Base-by-base conservation (phyloP, 2,329 filamentous ascomycete species). In the Nannizzia gypsea region DNA sequence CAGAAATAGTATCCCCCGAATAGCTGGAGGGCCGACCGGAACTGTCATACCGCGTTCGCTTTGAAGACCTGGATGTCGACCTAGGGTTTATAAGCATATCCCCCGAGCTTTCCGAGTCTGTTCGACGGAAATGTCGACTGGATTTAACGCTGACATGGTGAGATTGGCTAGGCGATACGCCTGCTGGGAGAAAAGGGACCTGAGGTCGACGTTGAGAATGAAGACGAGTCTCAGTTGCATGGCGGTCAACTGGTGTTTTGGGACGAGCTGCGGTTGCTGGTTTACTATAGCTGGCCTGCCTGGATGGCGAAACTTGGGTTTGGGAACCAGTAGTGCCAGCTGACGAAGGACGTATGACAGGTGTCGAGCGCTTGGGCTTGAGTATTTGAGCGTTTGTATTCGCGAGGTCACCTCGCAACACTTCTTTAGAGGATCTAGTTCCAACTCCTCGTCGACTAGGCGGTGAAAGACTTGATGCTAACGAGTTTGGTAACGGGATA, bases 121-220 rank as follows among this genome's bases (percentile, higher is more conserved):
- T 85, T 50, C 92, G 88, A 52, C 90, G 84, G 69, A 91, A 85
- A 40, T 83, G 78, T 36, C 89, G 85, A 28, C 84, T 79, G 54
- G 76, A 79, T 74, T 90, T 95, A 46, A 88, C 79, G 56, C 82
- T 82, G 63, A 87, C 79, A 74, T 96, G 88, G 64, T 96, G 88
- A 9, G 88, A 89, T 69, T 90, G 87, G 22, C 83, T 81, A 63
- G 83, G 82, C 11, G 88, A 86, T 31, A 81, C 81, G 34, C 90
- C 89, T 46, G 89, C 86, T 31, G 90, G 88, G 52, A 95, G 73
- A 69, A 96, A 96, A 6, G 91, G 89, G 13, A 83, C 74, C 48
- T 83, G 83, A 57, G 81, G 77, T 71, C 84, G 86, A 63, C 83
- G 79, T 22, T 75, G 81, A 1, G 68, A 66, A 22, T 61, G 65